phyloP scores from a whole-genome alignment of 225 moss, liverwort and hornwort species.

The Antitrichia curtipendula region DNA sequence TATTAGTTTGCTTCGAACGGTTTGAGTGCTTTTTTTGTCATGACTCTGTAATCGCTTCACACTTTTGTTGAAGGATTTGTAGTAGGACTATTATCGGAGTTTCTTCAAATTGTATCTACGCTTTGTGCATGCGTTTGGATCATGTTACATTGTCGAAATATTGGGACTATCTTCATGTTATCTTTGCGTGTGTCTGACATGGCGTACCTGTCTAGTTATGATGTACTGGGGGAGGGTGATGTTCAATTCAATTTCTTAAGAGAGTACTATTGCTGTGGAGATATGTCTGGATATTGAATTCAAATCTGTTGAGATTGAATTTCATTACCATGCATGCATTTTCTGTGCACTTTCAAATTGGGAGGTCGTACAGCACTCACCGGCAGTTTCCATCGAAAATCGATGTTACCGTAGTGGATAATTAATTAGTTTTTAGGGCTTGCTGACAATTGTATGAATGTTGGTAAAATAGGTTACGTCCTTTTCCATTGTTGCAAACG shows the following conservation, averaged over 20 bases:
- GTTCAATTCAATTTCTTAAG: no score
- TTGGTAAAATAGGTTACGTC: not conserved
- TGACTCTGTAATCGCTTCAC: not conserved
- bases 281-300: not conserved
- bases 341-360: not conserved
- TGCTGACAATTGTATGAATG: not conserved
- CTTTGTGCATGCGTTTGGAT: not conserved
- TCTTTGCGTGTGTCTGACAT: not conserved
- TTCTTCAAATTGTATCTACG: not conserved
- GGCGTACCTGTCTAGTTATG: not conserved
- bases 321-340: not conserved
- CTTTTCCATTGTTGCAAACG: not conserved
- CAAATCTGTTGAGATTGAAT: no score
- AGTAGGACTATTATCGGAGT: not conserved
- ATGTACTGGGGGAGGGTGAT: not conserved
- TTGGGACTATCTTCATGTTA: not conserved
- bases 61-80: not conserved
- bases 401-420: not conserved
- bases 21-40: not conserved
- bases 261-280: not conserved
- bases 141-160: not conserved
- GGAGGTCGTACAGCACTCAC: not conserved
- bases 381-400: not conserved
- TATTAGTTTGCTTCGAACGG: no score
- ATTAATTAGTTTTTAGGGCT: not conserved